These are phyloP conservation scores for Polyporus arcularius DNA, from an alignment of 768 basidiomycete species.

Conservation along the genomic window DNA sequence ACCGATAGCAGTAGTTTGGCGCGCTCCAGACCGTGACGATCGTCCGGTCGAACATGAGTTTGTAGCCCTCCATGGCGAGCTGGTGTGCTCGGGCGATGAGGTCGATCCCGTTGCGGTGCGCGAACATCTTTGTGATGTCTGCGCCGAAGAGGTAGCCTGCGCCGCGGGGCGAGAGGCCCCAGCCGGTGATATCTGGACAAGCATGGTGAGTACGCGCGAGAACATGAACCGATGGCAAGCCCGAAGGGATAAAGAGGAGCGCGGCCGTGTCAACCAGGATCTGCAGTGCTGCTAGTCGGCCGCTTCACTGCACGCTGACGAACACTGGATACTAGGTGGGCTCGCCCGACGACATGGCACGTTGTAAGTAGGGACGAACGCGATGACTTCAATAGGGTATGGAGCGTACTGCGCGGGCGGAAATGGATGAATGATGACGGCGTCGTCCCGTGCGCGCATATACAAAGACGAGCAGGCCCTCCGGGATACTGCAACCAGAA, in stretches of 20 bases:
- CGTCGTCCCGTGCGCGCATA: too few relatives aligned
- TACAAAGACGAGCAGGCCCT: background rate
- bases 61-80: conserved; percentile 96
- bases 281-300: too few relatives aligned
- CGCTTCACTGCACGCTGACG: too few relatives aligned
- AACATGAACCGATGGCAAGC: too few relatives aligned
- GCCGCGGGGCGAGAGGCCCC: conserved; percentile 97
- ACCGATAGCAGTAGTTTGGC: conserved; percentile 98
- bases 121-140: conserved; percentile 88
- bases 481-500: background rate
- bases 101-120: conserved; percentile 89
- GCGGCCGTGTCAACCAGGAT: too few relatives aligned
- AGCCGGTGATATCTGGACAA: conserved; percentile 78
- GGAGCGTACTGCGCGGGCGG: too few relatives aligned
- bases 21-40: conserved; percentile 99
- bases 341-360: too few relatives aligned
- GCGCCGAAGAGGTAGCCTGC: conserved; percentile 95
- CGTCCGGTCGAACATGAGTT: conserved; percentile 92
- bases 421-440: too few relatives aligned
- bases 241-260: background rate
- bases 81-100: conserved; percentile 97
- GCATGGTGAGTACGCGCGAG: background rate
- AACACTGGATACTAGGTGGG: too few relatives aligned
- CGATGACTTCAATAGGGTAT: too few relatives aligned
- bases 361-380: too few relatives aligned